phyloP scores from a whole-genome alignment of 257 asterid genomes.

The Nicotiana benthamiana region DNA sequence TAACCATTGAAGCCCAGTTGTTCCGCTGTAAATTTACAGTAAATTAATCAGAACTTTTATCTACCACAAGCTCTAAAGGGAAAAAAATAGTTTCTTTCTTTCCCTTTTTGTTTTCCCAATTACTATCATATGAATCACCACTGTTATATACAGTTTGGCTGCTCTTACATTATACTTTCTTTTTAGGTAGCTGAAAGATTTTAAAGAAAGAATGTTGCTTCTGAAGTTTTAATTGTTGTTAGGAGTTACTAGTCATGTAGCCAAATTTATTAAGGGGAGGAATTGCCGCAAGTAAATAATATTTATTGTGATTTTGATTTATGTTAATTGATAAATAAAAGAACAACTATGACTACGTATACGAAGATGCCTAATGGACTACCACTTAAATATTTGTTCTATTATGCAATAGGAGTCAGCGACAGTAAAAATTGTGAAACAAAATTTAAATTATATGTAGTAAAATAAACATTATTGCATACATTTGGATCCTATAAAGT shows the following conservation, averaged over 20 bases:
- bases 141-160: background rate
- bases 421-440: background rate
- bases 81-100: background rate
- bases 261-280: background rate
- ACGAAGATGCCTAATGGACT: background rate
- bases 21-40: constrained; percentile 20
- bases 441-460: background rate
- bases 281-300: too few species aligned
- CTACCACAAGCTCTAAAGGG: background rate
- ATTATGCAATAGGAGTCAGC: background rate
- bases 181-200: background rate
- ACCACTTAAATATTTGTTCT: background rate
- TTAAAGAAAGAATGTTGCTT: background rate
- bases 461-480: background rate
- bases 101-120: background rate
- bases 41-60: background rate
- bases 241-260: background rate
- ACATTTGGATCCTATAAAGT: background rate
- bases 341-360: background rate
- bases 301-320: too few species aligned
- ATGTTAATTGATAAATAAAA: too few species aligned
- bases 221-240: background rate
- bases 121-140: background rate
- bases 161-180: background rate
- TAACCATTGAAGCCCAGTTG: constrained; percentile 23